Evolutionary conservation across 2,329 filamentous ascomycete genomes (phyloP).

Genomic region (Rhynchosporium graminicola): DNA sequence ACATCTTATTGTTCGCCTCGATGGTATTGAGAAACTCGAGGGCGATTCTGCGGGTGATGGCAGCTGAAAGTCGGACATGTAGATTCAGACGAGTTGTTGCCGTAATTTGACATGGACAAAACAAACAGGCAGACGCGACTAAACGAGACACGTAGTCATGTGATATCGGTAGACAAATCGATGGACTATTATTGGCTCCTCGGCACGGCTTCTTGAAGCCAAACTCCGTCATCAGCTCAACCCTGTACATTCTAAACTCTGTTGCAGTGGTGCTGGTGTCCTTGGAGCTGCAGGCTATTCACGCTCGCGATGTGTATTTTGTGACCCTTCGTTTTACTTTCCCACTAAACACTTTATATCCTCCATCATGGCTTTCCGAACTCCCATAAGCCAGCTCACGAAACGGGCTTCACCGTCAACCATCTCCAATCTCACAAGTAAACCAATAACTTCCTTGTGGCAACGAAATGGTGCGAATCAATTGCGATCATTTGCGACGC

Average conservation of each 20-base stretch:
- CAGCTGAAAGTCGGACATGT: too few species aligned
- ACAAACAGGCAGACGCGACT: constrained; percentile 26
- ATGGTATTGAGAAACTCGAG: neutral
- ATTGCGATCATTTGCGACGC: constrained; percentile 57
- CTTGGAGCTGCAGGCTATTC: constrained; percentile 8
- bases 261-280: neutral
- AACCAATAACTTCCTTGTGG: constrained; percentile 42
- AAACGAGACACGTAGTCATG: constrained; percentile 13
- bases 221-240: constrained; percentile 10
- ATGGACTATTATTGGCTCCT: constrained; percentile 3
- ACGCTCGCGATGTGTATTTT: constrained; percentile 24
- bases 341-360: neutral
- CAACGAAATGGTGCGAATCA: constrained; percentile 39
- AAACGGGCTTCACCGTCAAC: constrained; percentile 36
- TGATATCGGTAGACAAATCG: constrained; percentile 18
- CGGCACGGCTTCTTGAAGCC: neutral
- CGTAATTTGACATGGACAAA: neutral
- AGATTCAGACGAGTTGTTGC: neutral
- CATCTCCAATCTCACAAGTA: constrained; percentile 35
- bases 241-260: constrained; percentile 17
- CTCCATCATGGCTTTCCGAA: constrained; percentile 46
- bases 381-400: constrained; percentile 38
- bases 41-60: neutral
- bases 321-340: constrained; percentile 17
- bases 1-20: neutral